phyloP scores from a whole-genome alignment of 1,284 basidiomycete species.

The Heterobasidion annosum region DNA sequence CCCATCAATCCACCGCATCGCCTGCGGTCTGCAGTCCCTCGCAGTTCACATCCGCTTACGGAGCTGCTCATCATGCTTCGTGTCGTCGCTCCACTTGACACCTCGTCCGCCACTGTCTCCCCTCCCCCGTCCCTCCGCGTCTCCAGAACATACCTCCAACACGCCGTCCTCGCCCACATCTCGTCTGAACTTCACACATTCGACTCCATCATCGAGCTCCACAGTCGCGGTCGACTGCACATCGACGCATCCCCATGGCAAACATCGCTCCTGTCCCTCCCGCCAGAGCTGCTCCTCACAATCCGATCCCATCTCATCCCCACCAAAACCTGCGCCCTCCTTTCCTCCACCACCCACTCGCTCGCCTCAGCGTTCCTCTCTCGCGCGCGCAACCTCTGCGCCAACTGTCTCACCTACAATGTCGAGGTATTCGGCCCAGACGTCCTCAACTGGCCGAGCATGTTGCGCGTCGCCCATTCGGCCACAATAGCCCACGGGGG shows the following conservation, averaged over 20 bases:
- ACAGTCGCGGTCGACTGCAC: background rate
- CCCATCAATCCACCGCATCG: too few relatives aligned
- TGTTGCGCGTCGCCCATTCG: background rate
- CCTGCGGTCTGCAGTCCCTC: background rate
- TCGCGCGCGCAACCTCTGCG: constrained; percentile 24
- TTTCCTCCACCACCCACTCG: constrained; percentile 25
- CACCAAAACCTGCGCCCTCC: constrained; percentile 23
- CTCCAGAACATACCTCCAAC: constrained; percentile 29
- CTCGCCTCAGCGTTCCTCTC: constrained; percentile 31
- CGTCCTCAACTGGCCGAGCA: constrained; percentile 31
- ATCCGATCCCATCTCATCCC: constrained; percentile 31
- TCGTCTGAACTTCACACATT: constrained; percentile 33
- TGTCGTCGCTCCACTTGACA: background rate
- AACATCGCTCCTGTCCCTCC: constrained; percentile 22
- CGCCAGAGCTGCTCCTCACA: constrained; percentile 38
- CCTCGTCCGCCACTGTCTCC: background rate
- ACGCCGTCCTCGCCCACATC: constrained; percentile 38
- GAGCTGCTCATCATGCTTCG: background rate
- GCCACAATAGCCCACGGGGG: background rate
- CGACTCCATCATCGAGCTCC: constrained; percentile 23
- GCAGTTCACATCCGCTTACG: background rate
- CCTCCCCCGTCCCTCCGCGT: constrained; percentile 13
- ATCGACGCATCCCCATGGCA: constrained; percentile 15
- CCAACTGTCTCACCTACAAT: constrained; percentile 37
- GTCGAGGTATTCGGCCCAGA: constrained; percentile 37